A percentile compares a stretch with the other conserved stretches of the same genome.
Conservation (phyloP, 179 eudicot species). For the Pouteria campechiana region DNA sequence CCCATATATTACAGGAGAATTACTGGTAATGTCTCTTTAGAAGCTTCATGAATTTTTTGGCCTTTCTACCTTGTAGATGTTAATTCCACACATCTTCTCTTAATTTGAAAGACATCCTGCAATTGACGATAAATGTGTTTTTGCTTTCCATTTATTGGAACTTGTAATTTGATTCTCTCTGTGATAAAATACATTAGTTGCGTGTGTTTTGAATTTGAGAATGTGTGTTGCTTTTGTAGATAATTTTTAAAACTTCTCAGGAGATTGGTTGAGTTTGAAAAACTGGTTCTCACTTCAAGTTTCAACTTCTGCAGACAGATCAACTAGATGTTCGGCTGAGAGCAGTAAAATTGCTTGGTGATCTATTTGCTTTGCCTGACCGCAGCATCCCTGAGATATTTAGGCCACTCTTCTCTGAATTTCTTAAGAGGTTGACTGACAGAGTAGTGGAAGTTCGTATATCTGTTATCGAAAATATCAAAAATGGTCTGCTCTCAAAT, state of each 20-base stretch:
- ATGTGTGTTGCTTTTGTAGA: too few relatives aligned
- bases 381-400: conserved; percentile 58
- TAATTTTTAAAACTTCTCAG: too few relatives aligned
- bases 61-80: too few relatives aligned
- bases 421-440: conserved; percentile 85
- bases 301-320: conserved; percentile 50
- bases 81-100: too few relatives aligned
- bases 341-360: conserved; percentile 81
- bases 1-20: conserved; percentile 86
- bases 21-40: conserved; percentile 90
- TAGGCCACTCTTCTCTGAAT: conserved; percentile 72
- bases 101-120: too few relatives aligned
- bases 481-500: conserved; percentile 67
- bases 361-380: conserved; percentile 81
- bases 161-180: too few relatives aligned
- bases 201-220: too few relatives aligned
- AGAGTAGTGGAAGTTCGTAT: conserved; percentile 81
- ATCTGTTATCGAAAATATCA: conserved; percentile 74
- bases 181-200: too few relatives aligned
- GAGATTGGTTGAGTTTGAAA: background rate
- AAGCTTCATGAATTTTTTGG: too few relatives aligned
- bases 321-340: conserved; percentile 68
- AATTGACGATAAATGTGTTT: too few relatives aligned
- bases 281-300: background rate
- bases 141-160: too few relatives aligned